These are phyloP conservation scores for Termitomyces sp. DNA, from an alignment of 768 basidiomycete species.

Conservation along the genomic window DNA sequence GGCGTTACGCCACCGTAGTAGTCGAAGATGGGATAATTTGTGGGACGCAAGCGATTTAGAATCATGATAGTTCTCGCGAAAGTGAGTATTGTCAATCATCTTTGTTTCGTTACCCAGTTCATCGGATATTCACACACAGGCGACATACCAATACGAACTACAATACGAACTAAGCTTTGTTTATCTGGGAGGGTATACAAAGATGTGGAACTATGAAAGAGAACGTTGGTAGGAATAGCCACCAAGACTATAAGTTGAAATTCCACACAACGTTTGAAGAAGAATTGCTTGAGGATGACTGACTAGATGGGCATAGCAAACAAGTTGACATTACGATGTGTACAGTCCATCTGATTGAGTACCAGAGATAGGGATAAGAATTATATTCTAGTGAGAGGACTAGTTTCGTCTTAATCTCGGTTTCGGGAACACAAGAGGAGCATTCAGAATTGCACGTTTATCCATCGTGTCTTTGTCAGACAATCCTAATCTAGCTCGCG, in stretches of 20 bases:
- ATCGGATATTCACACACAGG: neutral
- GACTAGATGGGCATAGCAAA: neutral
- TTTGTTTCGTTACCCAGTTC: too few relatives aligned
- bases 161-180: neutral
- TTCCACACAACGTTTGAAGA: neutral
- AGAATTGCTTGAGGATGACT: neutral
- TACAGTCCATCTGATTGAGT: neutral
- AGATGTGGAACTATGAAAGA: neutral
- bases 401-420: conserved; percentile 34
- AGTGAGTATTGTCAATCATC: too few relatives aligned
- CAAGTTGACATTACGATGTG: neutral
- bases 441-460: conserved; percentile 68
- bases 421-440: conserved; percentile 82
- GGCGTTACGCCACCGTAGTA: neutral
- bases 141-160: neutral
- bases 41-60: neutral
- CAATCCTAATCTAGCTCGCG: conserved; percentile 66
- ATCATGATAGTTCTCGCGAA: too few relatives aligned
- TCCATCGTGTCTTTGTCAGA: conserved; percentile 54
- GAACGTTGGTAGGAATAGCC: neutral
- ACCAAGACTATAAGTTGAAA: neutral
- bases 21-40: too few relatives aligned
- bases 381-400: neutral
- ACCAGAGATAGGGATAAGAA: neutral
- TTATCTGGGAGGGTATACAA: neutral